A percentile compares a stretch with the other conserved stretches of the same genome.
Evolutionary conservation across 768 basidiomycete genomes (phyloP).

Genomic region (Pluteus cervinus): DNA sequence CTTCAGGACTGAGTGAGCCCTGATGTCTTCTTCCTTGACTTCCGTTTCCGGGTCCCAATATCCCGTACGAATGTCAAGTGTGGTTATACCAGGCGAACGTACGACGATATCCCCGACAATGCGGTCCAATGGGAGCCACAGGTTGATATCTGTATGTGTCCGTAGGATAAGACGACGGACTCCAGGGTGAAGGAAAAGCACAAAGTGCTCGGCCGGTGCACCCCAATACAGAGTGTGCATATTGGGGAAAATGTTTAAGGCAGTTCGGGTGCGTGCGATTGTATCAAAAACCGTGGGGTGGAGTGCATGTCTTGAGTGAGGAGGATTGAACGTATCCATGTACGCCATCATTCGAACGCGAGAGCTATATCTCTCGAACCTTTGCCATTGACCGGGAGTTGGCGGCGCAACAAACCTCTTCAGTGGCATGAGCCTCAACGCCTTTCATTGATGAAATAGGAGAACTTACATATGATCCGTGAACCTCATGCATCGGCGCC

Average conservation of each 20-base stretch:
- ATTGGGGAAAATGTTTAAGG: constrained; percentile 48
- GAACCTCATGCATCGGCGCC: constrained; percentile 30
- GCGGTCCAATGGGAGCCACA: too few species aligned
- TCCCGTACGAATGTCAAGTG: too few species aligned
- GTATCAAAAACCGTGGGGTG: constrained; percentile 38
- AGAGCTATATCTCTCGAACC: constrained; percentile 47
- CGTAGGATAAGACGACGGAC: too few species aligned
- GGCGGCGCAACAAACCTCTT: constrained; percentile 34
- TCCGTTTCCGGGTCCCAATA: too few species aligned
- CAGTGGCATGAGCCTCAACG: background rate
- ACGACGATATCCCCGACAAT: too few species aligned
- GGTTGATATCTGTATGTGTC: too few species aligned
- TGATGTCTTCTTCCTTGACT: too few species aligned
- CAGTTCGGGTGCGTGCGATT: constrained; percentile 49
- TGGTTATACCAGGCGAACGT: too few species aligned
- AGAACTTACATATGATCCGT: constrained; percentile 19
- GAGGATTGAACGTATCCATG: constrained; percentile 5
- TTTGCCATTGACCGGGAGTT: constrained; percentile 46
- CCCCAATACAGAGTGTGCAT: constrained; percentile 47
- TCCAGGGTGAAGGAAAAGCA: constrained; percentile 54
- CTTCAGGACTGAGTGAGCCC: too few species aligned
- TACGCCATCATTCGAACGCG: constrained; percentile 37
- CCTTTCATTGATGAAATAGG: background rate
- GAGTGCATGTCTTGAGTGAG: constrained; percentile 9
- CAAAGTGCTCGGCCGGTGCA: constrained; percentile 21